Base-by-base conservation (phyloP, 2,329 filamentous ascomycete species). In the Fusarium redolens region DNA sequence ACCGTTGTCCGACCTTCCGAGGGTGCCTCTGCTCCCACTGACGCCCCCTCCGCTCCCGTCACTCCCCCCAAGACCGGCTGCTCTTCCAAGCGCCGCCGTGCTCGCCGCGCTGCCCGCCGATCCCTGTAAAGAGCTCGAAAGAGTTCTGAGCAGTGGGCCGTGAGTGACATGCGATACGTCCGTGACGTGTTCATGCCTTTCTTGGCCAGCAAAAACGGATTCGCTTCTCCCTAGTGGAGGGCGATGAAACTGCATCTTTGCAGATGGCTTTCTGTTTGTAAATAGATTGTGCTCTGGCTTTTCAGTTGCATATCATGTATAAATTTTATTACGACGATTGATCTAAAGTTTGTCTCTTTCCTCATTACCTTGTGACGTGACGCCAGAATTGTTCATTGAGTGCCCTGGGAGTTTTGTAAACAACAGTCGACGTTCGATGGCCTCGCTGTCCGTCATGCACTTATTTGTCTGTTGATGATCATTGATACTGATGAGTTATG, bases 221-320 rank as follows among this genome's bases (percentile, higher is more conserved):
- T 75, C 47, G 50, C 59, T 50, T 30, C 56, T 74, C 68, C 68
- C 68, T 35, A 74, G 71, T 48, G 71, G 72, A 74, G 31, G 30
- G 74, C 48, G 54, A 55, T 58, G 63, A 54, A 64, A 65, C 59
- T 59, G 61, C 73, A 69, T 69, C 71, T 62, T 40, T 54, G 33
- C 58, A 74, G 62, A 75, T 68, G 64, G 56, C 54, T 72, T 77
- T 72, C 73, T 76, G 69, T 77, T 72, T 75, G 68, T 77, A 77
- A 66, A 77, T 77, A 77, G 75, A 77, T 72, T 69, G 59, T 75
- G 75, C 47, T 51, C 65, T 75, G 69, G 20, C 51, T 47, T 73
- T 72, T 65, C 71, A 64, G 75, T 51, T 62, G 44, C 61, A 69
- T 71, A 55, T 76, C 64, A 44, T 75, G 74, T 76, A 76, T 76